Percentiles rank a stretch among this genome's conserved stretches.
Conservation (phyloP, 192 early-diverging fungal genomes). For the Dispira simplex region DNA sequence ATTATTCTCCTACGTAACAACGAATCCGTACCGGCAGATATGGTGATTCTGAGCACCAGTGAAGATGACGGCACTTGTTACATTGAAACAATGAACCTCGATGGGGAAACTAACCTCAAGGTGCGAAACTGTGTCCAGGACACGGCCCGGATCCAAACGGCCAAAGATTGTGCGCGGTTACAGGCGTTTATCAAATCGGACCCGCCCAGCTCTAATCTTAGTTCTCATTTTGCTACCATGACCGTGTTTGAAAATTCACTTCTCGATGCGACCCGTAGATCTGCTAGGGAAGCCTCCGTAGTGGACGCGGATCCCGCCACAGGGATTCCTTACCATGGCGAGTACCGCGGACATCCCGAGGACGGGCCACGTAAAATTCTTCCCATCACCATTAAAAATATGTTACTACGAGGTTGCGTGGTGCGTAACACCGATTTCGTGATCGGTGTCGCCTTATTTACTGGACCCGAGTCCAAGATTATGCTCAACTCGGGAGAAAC, state of each 20-base stretch:
- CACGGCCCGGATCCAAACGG: constrained; percentile 44
- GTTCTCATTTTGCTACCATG: constrained; percentile 54
- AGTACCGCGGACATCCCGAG: constrained; percentile 13
- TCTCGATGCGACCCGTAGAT: neutral
- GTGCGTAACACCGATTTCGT: constrained; percentile 86
- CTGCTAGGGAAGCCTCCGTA: too few species aligned
- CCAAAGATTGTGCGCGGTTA: constrained; percentile 55
- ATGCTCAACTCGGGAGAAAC: constrained; percentile 81
- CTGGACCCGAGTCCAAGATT: constrained; percentile 85
- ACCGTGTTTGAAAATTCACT: constrained; percentile 19
- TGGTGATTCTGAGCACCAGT: constrained; percentile 63
- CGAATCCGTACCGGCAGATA: constrained; percentile 73
- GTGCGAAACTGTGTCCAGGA: constrained; percentile 50
- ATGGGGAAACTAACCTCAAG: constrained; percentile 98
- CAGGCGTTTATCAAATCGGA: constrained; percentile 57
- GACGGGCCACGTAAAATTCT: constrained; percentile 18
- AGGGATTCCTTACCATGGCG: constrained; percentile 13
- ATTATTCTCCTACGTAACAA: constrained; percentile 69
- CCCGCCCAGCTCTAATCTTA: constrained; percentile 61
- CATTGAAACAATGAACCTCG: constrained; percentile 89
- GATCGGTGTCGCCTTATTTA: constrained; percentile 66
- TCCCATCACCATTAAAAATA: constrained; percentile 64
- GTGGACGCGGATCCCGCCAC: constrained; percentile 8
- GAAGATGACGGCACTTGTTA: constrained; percentile 65
- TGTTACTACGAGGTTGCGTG: constrained; percentile 78